Conservation (phyloP, 805 yeast genomes). For the Hyphopichia homilentoma region DNA sequence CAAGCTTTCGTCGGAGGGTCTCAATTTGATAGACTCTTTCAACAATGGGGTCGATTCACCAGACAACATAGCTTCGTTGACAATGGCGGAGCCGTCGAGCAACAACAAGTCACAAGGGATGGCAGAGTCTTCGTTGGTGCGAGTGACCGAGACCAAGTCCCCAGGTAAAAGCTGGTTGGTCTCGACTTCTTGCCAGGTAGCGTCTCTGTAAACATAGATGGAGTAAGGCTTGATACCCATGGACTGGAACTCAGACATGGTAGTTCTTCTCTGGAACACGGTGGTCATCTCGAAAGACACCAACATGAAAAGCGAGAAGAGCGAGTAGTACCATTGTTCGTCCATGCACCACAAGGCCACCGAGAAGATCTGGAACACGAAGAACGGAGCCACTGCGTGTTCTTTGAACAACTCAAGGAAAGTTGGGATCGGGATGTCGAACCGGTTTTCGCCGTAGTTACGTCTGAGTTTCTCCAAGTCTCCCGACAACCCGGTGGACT, state of each 20-base stretch:
- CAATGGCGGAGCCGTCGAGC: conserved; percentile 87
- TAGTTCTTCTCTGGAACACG: conserved; percentile 91
- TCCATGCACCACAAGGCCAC: conserved; percentile 95
- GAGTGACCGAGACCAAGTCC: conserved; percentile 80
- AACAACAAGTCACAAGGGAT: conserved; percentile 90
- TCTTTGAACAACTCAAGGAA: conserved; percentile 88
- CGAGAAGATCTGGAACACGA: conserved; percentile 94
- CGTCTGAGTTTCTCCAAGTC: conserved; percentile 47
- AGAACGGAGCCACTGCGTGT: conserved; percentile 97
- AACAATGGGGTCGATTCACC: conserved; percentile 97
- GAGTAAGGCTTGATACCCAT: conserved; percentile 95
- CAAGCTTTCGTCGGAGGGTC: conserved; percentile 67
- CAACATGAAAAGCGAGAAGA: conserved; percentile 88
- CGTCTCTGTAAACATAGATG: conserved; percentile 67
- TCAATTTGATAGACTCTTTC: conserved; percentile 83
- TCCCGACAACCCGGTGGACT: conserved; percentile 51
- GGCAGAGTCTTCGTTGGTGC: conserved; percentile 89
- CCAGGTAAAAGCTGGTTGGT: conserved; percentile 85
- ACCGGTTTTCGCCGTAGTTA: conserved; percentile 77
- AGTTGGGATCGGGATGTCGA: conserved; percentile 94
- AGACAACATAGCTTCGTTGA: conserved; percentile 97
- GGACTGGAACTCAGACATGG: conserved; percentile 91
- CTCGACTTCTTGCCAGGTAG: conserved; percentile 63
- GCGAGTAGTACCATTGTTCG: conserved; percentile 93
- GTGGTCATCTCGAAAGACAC: conserved; percentile 91